phyloP scores from a whole-genome alignment of 1,284 basidiomycete species.

The Pseudozyma thailandica region DNA sequence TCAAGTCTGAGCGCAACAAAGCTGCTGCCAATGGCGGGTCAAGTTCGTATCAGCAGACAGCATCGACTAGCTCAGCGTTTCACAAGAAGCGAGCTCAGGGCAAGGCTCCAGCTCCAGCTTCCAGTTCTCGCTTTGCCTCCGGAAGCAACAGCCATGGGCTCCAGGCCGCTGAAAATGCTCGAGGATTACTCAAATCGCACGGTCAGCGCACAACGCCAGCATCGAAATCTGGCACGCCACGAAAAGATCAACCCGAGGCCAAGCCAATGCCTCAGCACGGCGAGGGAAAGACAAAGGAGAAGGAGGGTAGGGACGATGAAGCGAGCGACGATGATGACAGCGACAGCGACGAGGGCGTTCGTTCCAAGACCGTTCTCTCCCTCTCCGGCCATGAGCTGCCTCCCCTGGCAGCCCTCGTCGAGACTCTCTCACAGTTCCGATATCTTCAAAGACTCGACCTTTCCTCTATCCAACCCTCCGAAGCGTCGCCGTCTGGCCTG shows the following conservation, averaged over 20 bases:
- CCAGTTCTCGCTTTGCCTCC: constrained; percentile 2
- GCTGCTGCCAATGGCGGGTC: constrained; percentile 19
- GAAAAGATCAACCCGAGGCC: too few species aligned
- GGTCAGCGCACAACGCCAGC: neutral
- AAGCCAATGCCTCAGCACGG: neutral
- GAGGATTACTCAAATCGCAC: neutral
- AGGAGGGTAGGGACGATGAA: neutral
- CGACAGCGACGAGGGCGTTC: constrained; percentile 16
- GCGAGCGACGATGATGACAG: neutral
- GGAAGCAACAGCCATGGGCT: constrained; percentile 7
- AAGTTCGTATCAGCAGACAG: constrained; percentile 1
- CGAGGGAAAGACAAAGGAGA: neutral
- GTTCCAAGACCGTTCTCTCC: constrained; percentile 45
- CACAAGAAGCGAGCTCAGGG: constrained; percentile 40
- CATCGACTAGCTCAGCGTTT: constrained; percentile 34
- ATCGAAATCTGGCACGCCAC: too few species aligned
- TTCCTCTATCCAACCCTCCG: constrained; percentile 51
- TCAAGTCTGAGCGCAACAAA: constrained; percentile 44
- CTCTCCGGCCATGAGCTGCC: constrained; percentile 56
- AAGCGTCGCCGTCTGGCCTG: constrained; percentile 44
- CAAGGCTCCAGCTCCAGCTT: neutral
- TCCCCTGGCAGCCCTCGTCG: constrained; percentile 36
- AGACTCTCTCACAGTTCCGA: constrained; percentile 57
- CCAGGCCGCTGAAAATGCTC: neutral
- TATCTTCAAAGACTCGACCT: constrained; percentile 59